Evolutionary conservation across 2,329 filamentous ascomycete genomes (phyloP).

Genomic region (Cladosporium sp.): DNA sequence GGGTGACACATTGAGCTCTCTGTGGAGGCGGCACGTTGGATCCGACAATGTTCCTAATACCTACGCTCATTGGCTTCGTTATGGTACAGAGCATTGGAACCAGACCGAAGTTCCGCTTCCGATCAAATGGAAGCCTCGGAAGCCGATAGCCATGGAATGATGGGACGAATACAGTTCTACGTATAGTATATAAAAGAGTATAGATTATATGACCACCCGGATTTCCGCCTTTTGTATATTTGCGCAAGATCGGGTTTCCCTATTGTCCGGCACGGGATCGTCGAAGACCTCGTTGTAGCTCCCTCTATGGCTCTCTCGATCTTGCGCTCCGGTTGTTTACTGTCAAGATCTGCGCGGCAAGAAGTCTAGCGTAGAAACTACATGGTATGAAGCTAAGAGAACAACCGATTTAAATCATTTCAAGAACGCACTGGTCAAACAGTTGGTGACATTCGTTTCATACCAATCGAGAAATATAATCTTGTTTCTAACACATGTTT

Average conservation of each 20-base stretch:
- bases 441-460: background rate
- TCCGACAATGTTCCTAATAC: background rate
- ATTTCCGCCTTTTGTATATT: background rate
- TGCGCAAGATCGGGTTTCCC: background rate
- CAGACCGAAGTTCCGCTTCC: background rate
- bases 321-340: background rate
- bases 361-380: background rate
- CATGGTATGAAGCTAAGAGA: background rate
- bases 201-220: background rate
- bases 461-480: conserved; percentile 28
- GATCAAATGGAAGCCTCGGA: background rate
- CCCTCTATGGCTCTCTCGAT: background rate
- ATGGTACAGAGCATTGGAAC: background rate
- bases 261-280: no score
- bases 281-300: no score
- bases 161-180: background rate
- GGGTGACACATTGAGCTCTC: background rate
- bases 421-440: background rate
- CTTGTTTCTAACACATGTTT: background rate
- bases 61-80: background rate
- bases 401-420: background rate
- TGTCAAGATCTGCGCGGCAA: background rate
- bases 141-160: background rate
- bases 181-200: background rate
- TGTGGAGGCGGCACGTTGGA: background rate